Conservation (phyloP, 1,284 basidiomycete genomes). For the Trichosporon faecale region DNA sequence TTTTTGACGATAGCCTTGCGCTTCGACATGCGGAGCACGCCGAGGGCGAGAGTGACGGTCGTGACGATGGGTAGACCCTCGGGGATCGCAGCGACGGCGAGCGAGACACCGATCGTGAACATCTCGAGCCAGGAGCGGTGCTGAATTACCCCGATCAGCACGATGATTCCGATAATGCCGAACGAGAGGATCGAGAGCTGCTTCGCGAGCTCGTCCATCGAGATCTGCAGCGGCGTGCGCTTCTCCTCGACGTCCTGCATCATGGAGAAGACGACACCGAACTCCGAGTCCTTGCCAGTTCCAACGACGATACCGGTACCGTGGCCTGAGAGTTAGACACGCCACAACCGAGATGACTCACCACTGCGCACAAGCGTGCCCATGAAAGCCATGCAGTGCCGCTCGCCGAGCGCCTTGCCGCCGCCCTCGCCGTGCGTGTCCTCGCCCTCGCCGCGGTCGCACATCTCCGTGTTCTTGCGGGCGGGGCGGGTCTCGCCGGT, state of each 20-base stretch:
- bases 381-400: constrained; percentile 91
- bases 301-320: constrained; percentile 86
- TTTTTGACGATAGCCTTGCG: constrained; percentile 97
- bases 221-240: constrained; percentile 86
- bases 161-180: constrained; percentile 87
- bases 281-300: constrained; percentile 85
- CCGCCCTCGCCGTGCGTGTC: constrained; percentile 57
- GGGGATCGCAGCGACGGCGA: constrained; percentile 95
- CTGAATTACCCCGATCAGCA: constrained; percentile 84
- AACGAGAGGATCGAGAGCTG: constrained; percentile 87
- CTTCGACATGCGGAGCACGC: constrained; percentile 89
- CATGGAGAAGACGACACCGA: constrained; percentile 95
- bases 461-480: constrained; percentile 64
- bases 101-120: constrained; percentile 97
- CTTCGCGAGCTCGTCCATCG: constrained; percentile 95
- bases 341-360: constrained; percentile 42
- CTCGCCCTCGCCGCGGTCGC: constrained; percentile 47
- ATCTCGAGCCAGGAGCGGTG: constrained; percentile 90
- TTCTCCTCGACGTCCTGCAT: constrained; percentile 96
- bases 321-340: constrained; percentile 58
- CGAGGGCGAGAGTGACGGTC: constrained; percentile 91
- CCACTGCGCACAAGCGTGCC: constrained; percentile 92
- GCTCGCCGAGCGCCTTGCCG: constrained; percentile 70
- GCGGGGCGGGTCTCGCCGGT: constrained; percentile 89
- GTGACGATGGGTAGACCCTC: constrained; percentile 97